Evolutionary conservation across 2,329 filamentous ascomycete genomes (phyloP), one percentile per base, ranked within the genome.

Genomic region (Aspergillus eucalypticola): DNA sequence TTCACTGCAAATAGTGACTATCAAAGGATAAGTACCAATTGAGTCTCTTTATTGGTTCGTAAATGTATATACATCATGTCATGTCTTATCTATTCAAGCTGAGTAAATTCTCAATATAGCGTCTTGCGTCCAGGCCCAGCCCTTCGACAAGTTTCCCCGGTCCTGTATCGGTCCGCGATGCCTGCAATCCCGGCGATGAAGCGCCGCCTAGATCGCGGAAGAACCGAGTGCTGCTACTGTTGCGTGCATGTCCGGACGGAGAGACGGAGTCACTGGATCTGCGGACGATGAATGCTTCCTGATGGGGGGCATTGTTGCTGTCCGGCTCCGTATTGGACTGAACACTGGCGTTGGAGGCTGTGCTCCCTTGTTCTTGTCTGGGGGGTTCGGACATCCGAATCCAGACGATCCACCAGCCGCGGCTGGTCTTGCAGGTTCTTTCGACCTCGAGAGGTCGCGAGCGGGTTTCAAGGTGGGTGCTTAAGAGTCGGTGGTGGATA

Each of bases 401-500:
- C 86, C 86, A 89, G 21, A 88, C 82, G 2, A 89, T 80, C 86
- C 86, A 89, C 86, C 86, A 89, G 6, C 84, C 84, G n/a, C 86
- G 81, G 46, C 75, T 81, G 0, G 86, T 88, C 72, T 88, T 88
- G 71, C 83, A 84, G 1, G 84, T 88, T 32, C 84, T 79, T 67
- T 89, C 86, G 6, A 84, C 76, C 62, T 88, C 85, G 8, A 75
- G 71, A 1, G 71, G 64, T 1, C 73, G 74, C 21, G 73, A 73
- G 2, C 82, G 78, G 1, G 85, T 86, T 59, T 80, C 79, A n/a
- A 73, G 70, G 54, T 86, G 78, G 0, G 83, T 86, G 59, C 81
- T 81, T 25, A 89, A 73, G 42, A 88, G 81, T 58, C 86, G 84
- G 8, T 81, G 81, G 69, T 89, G 85, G 5, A 88, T 83, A 66